Conservation (phyloP, 164 flowering plant species). For the Tetrastigma voinierianum region DNA sequence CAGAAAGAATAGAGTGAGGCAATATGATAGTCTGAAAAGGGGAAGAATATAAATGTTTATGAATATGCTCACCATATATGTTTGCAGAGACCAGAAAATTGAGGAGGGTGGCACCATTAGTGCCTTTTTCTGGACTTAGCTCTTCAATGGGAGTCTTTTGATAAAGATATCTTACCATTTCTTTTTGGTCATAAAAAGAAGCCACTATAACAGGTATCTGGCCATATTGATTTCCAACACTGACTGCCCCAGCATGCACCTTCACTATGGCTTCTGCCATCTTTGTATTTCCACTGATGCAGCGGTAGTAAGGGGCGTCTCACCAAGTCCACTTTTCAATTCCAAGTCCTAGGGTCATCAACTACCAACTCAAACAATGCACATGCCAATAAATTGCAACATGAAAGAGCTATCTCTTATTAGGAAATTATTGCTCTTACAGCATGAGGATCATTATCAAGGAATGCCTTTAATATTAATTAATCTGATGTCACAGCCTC, state of each 20-base stretch:
- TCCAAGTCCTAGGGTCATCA: constrained; percentile 11
- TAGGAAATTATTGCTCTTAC: constrained; percentile 18
- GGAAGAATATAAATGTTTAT: not conserved
- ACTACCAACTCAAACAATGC: constrained; percentile 19
- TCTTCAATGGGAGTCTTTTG: constrained; percentile 7
- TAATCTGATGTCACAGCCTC: too few species aligned
- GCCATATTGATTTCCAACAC: constrained; percentile 2
- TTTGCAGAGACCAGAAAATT: constrained; percentile 10
- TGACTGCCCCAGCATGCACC: constrained; percentile 8
- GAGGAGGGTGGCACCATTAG: constrained; percentile 24
- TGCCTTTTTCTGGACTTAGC: constrained; percentile 16
- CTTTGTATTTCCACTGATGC: constrained; percentile 21
- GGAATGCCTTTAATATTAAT: constrained; percentile 4
- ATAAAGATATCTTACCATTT: constrained; percentile 27
- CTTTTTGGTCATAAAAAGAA: constrained; percentile 22
- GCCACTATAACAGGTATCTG: constrained; percentile 29
- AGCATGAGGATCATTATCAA: constrained; percentile 13
- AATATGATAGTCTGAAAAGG: not conserved
- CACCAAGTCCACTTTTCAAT: constrained; percentile 7
- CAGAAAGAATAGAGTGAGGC: not conserved
- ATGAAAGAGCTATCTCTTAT: constrained; percentile 30
- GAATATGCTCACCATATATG: constrained; percentile 11
- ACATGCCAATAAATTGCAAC: constrained; percentile 23
- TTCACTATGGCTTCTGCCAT: constrained; percentile 19
- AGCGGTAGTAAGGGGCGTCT: constrained; percentile 25